A percentile compares a stretch with the other conserved stretches of the same genome.
Conservation (phyloP, 371 early-diverging fungal genomes). For the Rozella allomycis region DNA sequence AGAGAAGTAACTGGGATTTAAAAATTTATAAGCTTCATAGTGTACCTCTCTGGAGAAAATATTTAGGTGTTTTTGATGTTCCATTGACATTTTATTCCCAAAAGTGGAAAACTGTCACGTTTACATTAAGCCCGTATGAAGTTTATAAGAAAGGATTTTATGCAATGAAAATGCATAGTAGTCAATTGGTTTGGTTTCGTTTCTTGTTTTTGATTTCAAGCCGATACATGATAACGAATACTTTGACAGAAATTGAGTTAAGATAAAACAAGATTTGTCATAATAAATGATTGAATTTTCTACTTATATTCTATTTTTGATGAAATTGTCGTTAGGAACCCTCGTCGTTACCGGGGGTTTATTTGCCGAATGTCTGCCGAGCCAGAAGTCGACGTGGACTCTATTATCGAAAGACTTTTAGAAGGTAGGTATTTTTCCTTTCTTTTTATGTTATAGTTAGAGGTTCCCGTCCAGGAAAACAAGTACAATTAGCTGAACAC, state of each 20-base stretch:
- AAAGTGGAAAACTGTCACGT: constrained; percentile 2
- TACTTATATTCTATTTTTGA: too few species aligned
- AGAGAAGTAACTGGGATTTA: not conserved
- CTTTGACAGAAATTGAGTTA: too few species aligned
- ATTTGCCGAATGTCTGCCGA: too few species aligned
- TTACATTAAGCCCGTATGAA: constrained; percentile 26
- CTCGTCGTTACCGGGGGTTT: too few species aligned
- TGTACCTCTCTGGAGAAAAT: not conserved
- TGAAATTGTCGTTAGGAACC: too few species aligned
- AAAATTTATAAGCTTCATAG: not conserved
- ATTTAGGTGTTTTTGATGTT: constrained; percentile 1
- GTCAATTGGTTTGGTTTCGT: constrained; percentile 89
- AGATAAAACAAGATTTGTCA: too few species aligned
- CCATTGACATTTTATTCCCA: not conserved
- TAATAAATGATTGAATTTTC: too few species aligned
- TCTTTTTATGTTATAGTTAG: constrained; percentile 35
- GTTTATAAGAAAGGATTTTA: constrained; percentile 20
- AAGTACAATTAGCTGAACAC: constrained; percentile 39
- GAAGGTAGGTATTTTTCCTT: constrained; percentile 42
- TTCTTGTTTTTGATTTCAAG: too few species aligned
- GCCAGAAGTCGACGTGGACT: constrained; percentile 50
- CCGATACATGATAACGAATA: too few species aligned
- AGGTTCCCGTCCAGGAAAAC: constrained; percentile 75
- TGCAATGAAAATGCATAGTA: constrained; percentile 69
- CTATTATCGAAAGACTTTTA: constrained; percentile 64